Conservation (phyloP, 768 basidiomycete genomes). For the Lactifluus pinguis region DNA sequence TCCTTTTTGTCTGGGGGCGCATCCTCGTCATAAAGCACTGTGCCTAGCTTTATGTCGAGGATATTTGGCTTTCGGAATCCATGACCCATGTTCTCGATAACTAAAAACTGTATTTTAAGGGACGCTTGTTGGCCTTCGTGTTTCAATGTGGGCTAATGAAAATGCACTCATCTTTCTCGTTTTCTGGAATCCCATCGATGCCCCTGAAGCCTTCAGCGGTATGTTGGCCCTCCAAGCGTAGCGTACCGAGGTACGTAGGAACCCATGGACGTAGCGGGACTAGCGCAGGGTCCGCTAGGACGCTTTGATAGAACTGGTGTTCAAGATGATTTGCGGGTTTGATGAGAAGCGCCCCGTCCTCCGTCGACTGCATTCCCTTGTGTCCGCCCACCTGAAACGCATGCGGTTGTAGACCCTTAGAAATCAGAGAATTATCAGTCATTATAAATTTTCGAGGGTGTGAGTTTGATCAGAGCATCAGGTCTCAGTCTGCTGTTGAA, state of each 20-base stretch:
- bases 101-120: conserved; percentile 48
- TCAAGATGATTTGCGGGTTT: conserved; percentile 64
- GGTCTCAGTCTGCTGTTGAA: not conserved
- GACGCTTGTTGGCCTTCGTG: not conserved
- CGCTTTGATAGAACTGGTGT: conserved; percentile 57
- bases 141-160: not conserved
- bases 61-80: conserved; percentile 75
- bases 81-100: conserved; percentile 76
- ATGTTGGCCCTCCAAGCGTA: conserved; percentile 56
- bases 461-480: not conserved
- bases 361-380: conserved; percentile 56
- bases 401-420: conserved; percentile 26
- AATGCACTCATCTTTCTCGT: conserved; percentile 40
- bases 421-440: not conserved
- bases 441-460: not conserved
- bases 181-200: conserved; percentile 21
- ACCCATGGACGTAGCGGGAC: conserved; percentile 47
- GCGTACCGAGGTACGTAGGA: conserved; percentile 72
- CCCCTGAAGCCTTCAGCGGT: conserved; percentile 12
- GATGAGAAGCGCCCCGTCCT: conserved; percentile 71
- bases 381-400: conserved; percentile 76
- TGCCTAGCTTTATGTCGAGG: conserved; percentile 91
- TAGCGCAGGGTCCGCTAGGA: conserved; percentile 35
- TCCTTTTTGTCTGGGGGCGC: conserved; percentile 63
- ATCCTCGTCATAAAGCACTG: conserved; percentile 66